phyloP scores from a whole-genome alignment of 768 basidiomycete genomes.

The Cystoderma amianthinum region DNA sequence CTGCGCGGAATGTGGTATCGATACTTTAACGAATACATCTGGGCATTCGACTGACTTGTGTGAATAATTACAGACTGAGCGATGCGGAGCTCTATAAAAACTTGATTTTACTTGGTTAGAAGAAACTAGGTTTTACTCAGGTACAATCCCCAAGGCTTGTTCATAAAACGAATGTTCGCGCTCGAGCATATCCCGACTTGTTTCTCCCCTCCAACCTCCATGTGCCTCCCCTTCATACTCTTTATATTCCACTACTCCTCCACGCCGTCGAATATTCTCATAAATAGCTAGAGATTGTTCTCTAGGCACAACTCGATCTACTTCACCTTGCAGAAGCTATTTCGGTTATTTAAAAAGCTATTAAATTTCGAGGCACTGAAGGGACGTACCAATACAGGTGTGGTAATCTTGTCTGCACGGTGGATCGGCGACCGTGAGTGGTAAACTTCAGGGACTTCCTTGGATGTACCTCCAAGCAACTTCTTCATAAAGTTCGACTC shows the following conservation, averaged over 20 bases:
- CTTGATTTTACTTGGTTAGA: too few relatives aligned
- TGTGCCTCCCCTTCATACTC: background rate
- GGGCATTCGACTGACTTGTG: too few relatives aligned
- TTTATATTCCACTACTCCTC: background rate
- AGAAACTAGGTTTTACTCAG: too few relatives aligned
- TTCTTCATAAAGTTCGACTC: slow-evolving; percentile 52
- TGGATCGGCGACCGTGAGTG: background rate
- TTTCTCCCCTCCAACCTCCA: background rate
- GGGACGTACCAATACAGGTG: background rate
- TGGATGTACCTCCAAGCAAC: slow-evolving; percentile 53
- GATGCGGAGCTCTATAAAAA: too few relatives aligned
- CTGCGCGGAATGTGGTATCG: too few relatives aligned
- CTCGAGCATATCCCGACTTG: background rate
- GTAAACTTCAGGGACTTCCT: slow-evolving; percentile 16
- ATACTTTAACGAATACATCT: too few relatives aligned
- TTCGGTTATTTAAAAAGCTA: background rate
- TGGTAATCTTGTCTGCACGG: background rate
- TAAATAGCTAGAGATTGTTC: background rate
- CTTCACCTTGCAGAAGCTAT: background rate
- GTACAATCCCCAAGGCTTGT: background rate
- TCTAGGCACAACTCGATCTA: background rate
- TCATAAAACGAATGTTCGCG: background rate
- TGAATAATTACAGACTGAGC: too few relatives aligned
- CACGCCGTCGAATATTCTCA: background rate
- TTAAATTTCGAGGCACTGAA: background rate